Percentiles rank a stretch among this genome's conserved stretches.
Conservation (phyloP, 2,329 filamentous ascomycete genomes). For the Teratosphaeria nubilosa region DNA sequence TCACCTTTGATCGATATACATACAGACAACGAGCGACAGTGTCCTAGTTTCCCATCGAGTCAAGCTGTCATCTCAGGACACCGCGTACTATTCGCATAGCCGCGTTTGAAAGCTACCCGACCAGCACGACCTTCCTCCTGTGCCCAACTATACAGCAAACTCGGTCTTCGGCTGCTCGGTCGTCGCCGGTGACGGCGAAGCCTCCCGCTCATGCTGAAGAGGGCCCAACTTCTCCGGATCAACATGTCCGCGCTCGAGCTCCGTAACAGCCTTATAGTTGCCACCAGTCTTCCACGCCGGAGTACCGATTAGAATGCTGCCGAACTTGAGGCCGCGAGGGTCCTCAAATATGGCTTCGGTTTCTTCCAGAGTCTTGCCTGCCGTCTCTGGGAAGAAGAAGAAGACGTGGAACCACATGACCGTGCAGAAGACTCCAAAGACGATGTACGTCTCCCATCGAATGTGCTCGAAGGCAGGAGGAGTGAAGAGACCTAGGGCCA, state of each 20-base stretch:
- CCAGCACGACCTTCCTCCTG: too few species aligned
- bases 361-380: slow-evolving; percentile 44
- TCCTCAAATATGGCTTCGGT: slow-evolving; percentile 60
- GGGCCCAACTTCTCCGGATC: too few species aligned
- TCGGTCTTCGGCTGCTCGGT: neutral
- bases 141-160: too few species aligned
- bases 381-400: slow-evolving; percentile 54
- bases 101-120: too few species aligned
- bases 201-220: too few species aligned
- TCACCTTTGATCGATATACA: too few species aligned
- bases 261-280: slow-evolving; percentile 5
- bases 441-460: slow-evolving; percentile 52
- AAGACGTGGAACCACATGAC: slow-evolving; percentile 59
- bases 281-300: slow-evolving; percentile 47
- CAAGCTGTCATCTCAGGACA: too few species aligned
- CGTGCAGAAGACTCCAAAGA: slow-evolving; percentile 65
- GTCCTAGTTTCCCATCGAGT: too few species aligned
- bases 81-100: too few species aligned
- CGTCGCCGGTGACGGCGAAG: neutral
- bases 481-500: slow-evolving; percentile 48
- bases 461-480: slow-evolving; percentile 45
- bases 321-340: slow-evolving; percentile 27
- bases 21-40: too few species aligned
- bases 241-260: too few species aligned
- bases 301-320: slow-evolving; percentile 30